phyloP scores from a whole-genome alignment of 345 rosid species.

The Pistacia vera region DNA sequence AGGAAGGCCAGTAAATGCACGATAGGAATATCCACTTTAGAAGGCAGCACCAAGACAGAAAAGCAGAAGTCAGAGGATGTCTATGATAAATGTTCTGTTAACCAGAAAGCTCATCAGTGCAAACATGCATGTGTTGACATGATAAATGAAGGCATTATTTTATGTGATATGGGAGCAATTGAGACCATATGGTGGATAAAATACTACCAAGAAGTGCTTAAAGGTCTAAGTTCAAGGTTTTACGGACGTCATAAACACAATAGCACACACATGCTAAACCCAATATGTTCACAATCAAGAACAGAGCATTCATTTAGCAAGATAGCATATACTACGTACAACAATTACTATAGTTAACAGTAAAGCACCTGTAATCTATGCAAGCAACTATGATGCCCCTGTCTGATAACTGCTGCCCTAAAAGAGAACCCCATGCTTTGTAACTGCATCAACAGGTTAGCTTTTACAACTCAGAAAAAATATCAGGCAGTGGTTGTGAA shows the following conservation, averaged over 20 bases:
- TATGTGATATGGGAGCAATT: background rate
- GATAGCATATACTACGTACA: background rate
- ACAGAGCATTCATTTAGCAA: background rate
- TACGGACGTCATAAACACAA: background rate
- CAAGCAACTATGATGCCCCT: slow-evolving; percentile 94
- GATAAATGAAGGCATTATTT: background rate
- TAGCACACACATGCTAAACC: background rate
- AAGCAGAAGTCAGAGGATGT: slow-evolving; percentile 2
- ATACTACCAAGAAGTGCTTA: background rate
- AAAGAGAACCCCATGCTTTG: slow-evolving; percentile 98
- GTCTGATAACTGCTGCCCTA: slow-evolving; percentile 91
- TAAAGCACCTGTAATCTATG: slow-evolving; percentile 86
- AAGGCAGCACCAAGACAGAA: slow-evolving; percentile 2
- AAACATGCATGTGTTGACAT: background rate
- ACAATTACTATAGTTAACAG: slow-evolving; percentile 1
- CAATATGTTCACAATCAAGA: background rate
- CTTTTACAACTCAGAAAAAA: background rate
- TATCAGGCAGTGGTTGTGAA: background rate
- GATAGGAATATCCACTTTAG: background rate
- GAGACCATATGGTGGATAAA: background rate
- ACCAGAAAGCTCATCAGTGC: background rate
- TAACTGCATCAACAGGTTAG: slow-evolving; percentile 59
- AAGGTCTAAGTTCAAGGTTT: background rate
- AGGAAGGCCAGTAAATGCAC: background rate
- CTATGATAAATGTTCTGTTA: background rate